These are phyloP conservation scores for Leccinellum luteum DNA, from an alignment of 768 basidiomycete species.

Conservation along the genomic window DNA sequence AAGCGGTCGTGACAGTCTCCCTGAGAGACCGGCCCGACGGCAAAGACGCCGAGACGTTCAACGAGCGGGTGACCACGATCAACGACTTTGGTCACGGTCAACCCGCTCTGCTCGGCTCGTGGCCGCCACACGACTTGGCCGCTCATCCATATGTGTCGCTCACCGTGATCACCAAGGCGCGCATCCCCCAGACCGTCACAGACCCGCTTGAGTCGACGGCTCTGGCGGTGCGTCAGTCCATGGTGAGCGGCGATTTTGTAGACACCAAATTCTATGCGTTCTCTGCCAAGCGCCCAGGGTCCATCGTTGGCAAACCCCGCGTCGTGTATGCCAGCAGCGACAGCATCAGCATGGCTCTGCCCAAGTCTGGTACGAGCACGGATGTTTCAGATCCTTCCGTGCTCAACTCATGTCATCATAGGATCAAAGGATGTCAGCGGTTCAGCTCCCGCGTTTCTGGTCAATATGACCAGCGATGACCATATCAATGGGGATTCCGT, in stretches of 20 bases:
- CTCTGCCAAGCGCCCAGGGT: constrained; percentile 14
- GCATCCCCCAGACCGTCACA: constrained; percentile 1
- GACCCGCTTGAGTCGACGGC: constrained; percentile 18
- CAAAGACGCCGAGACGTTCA: constrained; percentile 2
- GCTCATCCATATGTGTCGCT: constrained; percentile 22
- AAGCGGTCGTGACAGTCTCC: constrained; percentile 13
- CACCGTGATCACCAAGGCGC: constrained; percentile 19
- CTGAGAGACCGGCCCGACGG: constrained; percentile 2
- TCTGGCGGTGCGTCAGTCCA: constrained; percentile 21
- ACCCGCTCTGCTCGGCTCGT: constrained; percentile 25
- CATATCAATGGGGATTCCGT: constrained; percentile 19
- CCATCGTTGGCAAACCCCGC: constrained; percentile 20
- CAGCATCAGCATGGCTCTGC: constrained; percentile 17
- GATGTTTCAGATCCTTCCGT: not conserved
- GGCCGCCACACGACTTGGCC: constrained; percentile 10
- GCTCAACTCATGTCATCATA: constrained; percentile 1
- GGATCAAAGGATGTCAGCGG: constrained; percentile 6
- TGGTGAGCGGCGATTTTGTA: constrained; percentile 26
- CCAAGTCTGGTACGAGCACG: constrained; percentile 16
- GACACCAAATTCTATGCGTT: constrained; percentile 31
- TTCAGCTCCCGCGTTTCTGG: constrained; percentile 13
- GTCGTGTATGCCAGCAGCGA: constrained; percentile 22
- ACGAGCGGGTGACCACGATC: constrained; percentile 18
- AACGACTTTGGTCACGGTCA: constrained; percentile 25
- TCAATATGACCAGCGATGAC: constrained; percentile 21